These are phyloP conservation scores for Paraphoma chrysanthemicola DNA, from an alignment of 2,329 filamentous ascomycete species.

Conservation along the genomic window DNA sequence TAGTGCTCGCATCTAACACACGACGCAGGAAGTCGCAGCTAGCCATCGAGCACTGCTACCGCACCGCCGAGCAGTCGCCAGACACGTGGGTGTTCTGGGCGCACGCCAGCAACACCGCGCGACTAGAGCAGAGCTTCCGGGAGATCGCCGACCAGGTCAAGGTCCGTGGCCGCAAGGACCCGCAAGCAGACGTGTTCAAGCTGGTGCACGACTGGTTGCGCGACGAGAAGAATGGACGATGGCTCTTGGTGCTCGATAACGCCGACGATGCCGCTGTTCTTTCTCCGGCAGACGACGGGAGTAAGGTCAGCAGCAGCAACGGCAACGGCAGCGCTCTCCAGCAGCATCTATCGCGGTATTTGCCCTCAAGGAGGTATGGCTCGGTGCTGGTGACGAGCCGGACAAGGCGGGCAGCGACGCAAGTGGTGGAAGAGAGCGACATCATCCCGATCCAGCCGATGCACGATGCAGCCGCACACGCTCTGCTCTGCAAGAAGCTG, in stretches of 20 bases:
- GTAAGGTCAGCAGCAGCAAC: not conserved
- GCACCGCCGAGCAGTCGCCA: constrained; percentile 6
- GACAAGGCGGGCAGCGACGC: constrained; percentile 6
- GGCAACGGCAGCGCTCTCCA: not conserved
- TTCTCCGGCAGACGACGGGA: not conserved
- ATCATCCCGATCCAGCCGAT: constrained; percentile 17
- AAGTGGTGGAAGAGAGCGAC: constrained; percentile 13
- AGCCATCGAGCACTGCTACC: constrained; percentile 12
- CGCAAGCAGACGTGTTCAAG: constrained; percentile 16
- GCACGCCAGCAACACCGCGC: constrained; percentile 2
- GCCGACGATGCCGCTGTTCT: constrained; percentile 18
- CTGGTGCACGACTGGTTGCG: constrained; percentile 16
- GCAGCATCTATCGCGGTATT: too few species aligned
- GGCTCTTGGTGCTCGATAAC: constrained; percentile 30
- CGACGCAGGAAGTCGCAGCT: constrained; percentile 15
- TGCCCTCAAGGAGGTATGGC: constrained; percentile 14
- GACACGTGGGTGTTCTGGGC: constrained; percentile 24
- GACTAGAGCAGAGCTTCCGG: constrained; percentile 19
- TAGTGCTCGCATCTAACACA: constrained; percentile 4
- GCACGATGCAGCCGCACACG: constrained; percentile 6
- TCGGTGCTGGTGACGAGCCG: constrained; percentile 17
- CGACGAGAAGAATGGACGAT: constrained; percentile 4
- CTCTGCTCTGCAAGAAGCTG: constrained; percentile 17
- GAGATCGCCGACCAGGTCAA: constrained; percentile 19
- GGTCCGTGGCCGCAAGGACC: constrained; percentile 13